Conservation (phyloP, 805 yeast genomes). For the Debaryomyces prosopidis region DNA sequence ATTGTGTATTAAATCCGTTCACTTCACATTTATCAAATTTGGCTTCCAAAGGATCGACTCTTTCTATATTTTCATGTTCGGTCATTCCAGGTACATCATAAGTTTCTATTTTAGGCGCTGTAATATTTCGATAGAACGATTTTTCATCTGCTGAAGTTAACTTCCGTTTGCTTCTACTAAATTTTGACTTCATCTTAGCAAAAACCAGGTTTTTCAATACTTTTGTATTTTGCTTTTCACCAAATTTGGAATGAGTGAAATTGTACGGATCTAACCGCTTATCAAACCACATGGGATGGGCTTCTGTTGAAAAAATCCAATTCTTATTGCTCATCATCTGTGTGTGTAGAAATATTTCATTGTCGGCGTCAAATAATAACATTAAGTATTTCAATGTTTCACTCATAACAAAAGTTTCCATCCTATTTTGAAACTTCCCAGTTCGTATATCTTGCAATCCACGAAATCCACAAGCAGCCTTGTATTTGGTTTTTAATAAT, state of each 20-base stretch:
- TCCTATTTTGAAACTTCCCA: conserved; percentile 68
- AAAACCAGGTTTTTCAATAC: not conserved
- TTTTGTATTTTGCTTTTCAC: not conserved
- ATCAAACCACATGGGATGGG: conserved; percentile 83
- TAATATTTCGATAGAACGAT: conserved; percentile 15
- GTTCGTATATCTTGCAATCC: conserved; percentile 70
- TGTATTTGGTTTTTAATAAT: conserved; percentile 53
- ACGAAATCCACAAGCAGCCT: conserved; percentile 74
- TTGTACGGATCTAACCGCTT: conserved; percentile 9
- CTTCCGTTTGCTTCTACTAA: not conserved
- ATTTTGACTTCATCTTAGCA: not conserved
- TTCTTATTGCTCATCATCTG: conserved; percentile 40
- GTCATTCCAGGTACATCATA: conserved; percentile 12
- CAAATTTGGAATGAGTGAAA: not conserved
- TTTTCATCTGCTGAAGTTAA: not conserved
- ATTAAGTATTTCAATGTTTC: conserved; percentile 86
- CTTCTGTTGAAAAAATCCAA: conserved; percentile 80
- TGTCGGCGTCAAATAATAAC: conserved; percentile 70
- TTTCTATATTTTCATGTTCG: conserved; percentile 6
- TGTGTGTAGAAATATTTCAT: conserved; percentile 41
- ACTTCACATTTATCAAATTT: conserved; percentile 31
- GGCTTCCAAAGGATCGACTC: conserved; percentile 16
- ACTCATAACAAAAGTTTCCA: conserved; percentile 89
- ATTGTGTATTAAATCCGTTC: conserved; percentile 18
- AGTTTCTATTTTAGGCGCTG: conserved; percentile 10